These are phyloP conservation scores for Bruguiera parviflora DNA, from an alignment of 345 rosid species.

Conservation along the genomic window DNA sequence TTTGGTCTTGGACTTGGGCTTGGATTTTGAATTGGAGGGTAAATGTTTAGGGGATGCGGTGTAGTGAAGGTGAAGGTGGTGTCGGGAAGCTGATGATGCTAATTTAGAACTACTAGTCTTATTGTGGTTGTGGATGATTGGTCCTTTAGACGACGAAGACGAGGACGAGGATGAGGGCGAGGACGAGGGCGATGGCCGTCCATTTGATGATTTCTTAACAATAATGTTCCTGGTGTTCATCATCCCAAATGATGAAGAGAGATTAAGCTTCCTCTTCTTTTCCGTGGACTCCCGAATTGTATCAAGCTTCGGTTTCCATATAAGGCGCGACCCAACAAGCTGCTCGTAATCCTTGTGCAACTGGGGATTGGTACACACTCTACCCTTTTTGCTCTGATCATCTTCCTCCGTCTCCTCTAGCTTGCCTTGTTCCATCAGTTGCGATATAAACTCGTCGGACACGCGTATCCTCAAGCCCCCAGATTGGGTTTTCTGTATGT, in stretches of 20 bases:
- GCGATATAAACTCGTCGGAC: conserved; percentile 70
- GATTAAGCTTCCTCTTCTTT: conserved; percentile 30
- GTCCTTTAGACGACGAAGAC: no score
- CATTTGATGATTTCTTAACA: background rate
- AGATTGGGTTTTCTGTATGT: conserved; percentile 50
- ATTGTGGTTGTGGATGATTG: conserved; percentile 5
- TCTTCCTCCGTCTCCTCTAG: conserved; percentile 8
- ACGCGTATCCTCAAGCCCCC: conserved; percentile 64
- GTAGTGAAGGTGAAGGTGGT: conserved; percentile 2
- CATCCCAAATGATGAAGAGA: conserved; percentile 44
- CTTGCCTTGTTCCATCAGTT: conserved; percentile 47
- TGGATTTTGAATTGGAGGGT: conserved; percentile 32
- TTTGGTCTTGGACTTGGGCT: conserved; percentile 34
- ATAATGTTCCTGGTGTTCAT: conserved; percentile 42
- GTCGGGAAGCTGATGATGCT: conserved; percentile 19
- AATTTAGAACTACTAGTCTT: background rate
- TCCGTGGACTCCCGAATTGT: conserved; percentile 51
- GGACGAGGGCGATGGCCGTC: no score
- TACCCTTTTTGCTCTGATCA: conserved; percentile 11
- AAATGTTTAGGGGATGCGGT: conserved; percentile 12
- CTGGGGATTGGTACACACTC: conserved; percentile 64
- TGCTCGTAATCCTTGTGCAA: conserved; percentile 58
- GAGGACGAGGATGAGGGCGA: no score
- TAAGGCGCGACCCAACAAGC: conserved; percentile 42
- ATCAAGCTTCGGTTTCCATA: conserved; percentile 86